These are phyloP conservation scores for Suillus occidentalis DNA, from an alignment of 768 basidiomycete species.

Conservation along the genomic window DNA sequence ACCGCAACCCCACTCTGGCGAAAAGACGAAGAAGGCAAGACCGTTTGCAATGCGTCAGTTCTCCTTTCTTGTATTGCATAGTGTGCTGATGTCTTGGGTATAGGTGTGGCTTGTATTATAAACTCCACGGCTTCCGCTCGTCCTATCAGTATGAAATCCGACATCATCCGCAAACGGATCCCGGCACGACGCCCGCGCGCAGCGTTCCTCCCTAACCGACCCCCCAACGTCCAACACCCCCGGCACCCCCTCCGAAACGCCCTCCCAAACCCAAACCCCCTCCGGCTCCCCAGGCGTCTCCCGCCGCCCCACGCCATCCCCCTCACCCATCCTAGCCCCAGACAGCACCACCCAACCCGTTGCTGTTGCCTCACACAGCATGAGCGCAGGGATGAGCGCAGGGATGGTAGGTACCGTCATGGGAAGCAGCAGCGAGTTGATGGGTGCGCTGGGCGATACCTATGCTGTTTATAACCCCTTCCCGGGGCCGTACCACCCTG, in stretches of 20 bases:
- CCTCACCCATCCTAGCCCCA: conserved; percentile 66
- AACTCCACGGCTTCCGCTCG: conserved; percentile 83
- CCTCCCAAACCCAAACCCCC: conserved; percentile 53
- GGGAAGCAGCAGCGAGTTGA: conserved; percentile 48
- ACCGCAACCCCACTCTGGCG: conserved; percentile 88
- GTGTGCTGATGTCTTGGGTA: conserved; percentile 1
- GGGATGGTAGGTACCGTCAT: neutral
- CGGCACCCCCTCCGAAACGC: conserved; percentile 67
- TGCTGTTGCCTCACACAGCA: conserved; percentile 32
- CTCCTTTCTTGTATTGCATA: conserved; percentile 8
- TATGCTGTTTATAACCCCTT: conserved; percentile 45
- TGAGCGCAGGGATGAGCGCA: conserved; percentile 15
- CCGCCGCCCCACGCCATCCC: conserved; percentile 67
- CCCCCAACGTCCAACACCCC: conserved; percentile 59
- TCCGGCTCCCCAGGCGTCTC: conserved; percentile 76
- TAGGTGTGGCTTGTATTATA: conserved; percentile 84
- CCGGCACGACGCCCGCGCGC: conserved; percentile 73
- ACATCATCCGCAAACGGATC: conserved; percentile 87
- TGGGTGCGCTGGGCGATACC: conserved; percentile 44
- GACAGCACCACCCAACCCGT: conserved; percentile 65
- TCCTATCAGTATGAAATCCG: conserved; percentile 90
- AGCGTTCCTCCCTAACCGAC: conserved; percentile 22
- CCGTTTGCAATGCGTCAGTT: conserved; percentile 86
- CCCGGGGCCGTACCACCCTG: conserved; percentile 76
- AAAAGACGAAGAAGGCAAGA: conserved; percentile 90